Evolutionary conservation across 352 stramenopile species (phyloP), one percentile per base, ranked within the genome.

Genomic region (Elongisporangium prolatum): DNA sequence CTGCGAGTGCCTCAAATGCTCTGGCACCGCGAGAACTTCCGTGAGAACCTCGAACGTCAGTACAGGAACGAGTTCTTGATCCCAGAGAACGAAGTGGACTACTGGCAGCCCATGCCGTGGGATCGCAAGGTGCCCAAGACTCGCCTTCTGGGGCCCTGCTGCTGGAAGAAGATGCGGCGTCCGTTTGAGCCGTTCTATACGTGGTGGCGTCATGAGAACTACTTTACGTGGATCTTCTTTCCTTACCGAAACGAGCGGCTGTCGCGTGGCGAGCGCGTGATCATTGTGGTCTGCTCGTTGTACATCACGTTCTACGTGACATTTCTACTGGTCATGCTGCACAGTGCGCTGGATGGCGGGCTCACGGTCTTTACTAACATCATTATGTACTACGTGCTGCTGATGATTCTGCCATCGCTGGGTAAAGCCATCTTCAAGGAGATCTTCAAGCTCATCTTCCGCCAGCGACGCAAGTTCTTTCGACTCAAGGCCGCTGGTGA

Each of bases 271-370:
- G 79, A 89, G 64, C 70, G 79, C 17, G 75, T 64, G n/a, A 56
- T 89, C 44, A 89, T 89, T 50, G 67, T 89, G 9, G 78, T 84
- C 25, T 87, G 76, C 52, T 87, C 79, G 7, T 61, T 89, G 9
- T 89, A 89, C 65, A 73, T 89, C 48, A 89, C 79, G 21, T 89
- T 89, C 52, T 89, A 89, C 74, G 76, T 89, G 44, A 67, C 82
- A 11, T 89, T 89, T 13, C 65, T 87, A 44, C 74, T 89, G 50
- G 68, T 81, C 6, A 86, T 89, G 76, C 37, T 86, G 34, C 76
- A 74, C 18, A 68, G 74, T 56, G 64, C 68, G 0, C 60, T 77
- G 44, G 72, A 71, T 25, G 59, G 67, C 17, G 56, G 71, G 21
- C 59, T 87, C 17, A 74, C 72, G 3, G 53, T 84, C 9, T 63